These are phyloP conservation scores for Lactifluus echinatus DNA, from an alignment of 768 basidiomycete species.

Conservation along the genomic window DNA sequence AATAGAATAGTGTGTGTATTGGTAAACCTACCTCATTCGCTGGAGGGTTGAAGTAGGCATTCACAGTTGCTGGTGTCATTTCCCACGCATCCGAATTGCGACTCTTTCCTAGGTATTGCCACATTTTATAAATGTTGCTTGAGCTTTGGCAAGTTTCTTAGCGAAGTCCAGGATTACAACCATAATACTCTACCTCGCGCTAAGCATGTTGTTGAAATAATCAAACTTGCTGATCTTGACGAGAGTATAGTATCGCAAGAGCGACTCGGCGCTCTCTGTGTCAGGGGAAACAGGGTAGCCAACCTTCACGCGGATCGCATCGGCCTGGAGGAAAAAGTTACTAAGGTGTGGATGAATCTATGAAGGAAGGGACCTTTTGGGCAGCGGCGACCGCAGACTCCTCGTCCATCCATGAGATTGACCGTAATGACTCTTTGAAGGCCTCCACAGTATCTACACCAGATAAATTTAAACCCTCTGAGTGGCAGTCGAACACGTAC, in stretches of 20 bases:
- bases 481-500: conserved; percentile 31
- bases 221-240: conserved; percentile 56
- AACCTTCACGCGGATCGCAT: conserved; percentile 81
- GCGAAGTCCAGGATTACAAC: conserved; percentile 4
- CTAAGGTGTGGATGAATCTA: conserved; percentile 1
- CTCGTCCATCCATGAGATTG: conserved; percentile 89
- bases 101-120: conserved; percentile 63
- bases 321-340: conserved; percentile 40
- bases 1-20: not conserved
- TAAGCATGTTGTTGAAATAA: conserved; percentile 82
- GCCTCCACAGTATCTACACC: conserved; percentile 62
- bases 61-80: conserved; percentile 80
- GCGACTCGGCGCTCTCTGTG: conserved; percentile 57
- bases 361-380: conserved; percentile 50
- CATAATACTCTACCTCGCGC: conserved; percentile 39
- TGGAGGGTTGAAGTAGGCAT: conserved; percentile 83
- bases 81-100: conserved; percentile 75
- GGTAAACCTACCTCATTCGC: conserved; percentile 61
- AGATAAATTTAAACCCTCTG: not conserved
- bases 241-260: conserved; percentile 65
- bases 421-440: conserved; percentile 67
- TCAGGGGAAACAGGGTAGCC: conserved; percentile 88
- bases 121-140: conserved; percentile 56
- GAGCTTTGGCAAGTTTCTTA: conserved; percentile 31
- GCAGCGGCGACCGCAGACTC: conserved; percentile 73